These are phyloP conservation scores for Neurospora crassa DNA, from an alignment of 2,329 filamentous ascomycete genomes.

Conservation along the genomic window DNA sequence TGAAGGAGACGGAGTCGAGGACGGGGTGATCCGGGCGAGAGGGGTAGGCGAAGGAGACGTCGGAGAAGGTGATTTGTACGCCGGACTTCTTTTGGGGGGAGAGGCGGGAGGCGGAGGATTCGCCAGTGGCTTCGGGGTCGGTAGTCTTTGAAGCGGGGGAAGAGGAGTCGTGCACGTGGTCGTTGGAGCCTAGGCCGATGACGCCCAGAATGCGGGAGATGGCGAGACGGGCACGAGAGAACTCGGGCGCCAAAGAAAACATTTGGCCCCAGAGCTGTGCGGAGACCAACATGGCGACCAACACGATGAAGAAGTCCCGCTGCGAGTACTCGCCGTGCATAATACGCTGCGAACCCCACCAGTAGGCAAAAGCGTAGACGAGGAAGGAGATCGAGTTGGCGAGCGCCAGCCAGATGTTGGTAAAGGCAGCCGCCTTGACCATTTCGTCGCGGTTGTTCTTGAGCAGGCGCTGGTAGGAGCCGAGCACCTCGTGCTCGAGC, in stretches of 20 bases:
- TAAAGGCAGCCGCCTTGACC: conserved; percentile 36
- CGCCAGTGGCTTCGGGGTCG: conserved; percentile 29
- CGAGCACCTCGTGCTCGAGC: conserved; percentile 40
- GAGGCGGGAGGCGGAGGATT: neutral
- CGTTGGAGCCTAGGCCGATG: conserved; percentile 32
- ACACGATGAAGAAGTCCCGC: conserved; percentile 66
- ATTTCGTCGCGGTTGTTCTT: conserved; percentile 44
- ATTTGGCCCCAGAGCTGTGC: conserved; percentile 66
- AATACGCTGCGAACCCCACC: conserved; percentile 69
- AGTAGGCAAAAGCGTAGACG: conserved; percentile 68
- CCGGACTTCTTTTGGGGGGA: conserved; percentile 18
- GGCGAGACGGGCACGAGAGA: conserved; percentile 56
- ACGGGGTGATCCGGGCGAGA: conserved; percentile 49
- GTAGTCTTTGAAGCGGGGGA: conserved; percentile 7
- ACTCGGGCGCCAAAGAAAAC: conserved; percentile 65
- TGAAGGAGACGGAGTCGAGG: conserved; percentile 45
- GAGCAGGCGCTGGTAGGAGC: conserved; percentile 42
- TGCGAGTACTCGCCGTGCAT: conserved; percentile 52
- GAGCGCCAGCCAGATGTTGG: conserved; percentile 51
- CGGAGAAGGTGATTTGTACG: conserved; percentile 42
- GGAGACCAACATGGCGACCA: conserved; percentile 61
- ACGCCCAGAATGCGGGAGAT: conserved; percentile 47
- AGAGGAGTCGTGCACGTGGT: conserved; percentile 5
- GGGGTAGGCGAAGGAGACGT: conserved; percentile 58
- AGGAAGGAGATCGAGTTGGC: conserved; percentile 53